Base-by-base conservation (phyloP, 2,329 filamentous ascomycete genomes). In the Thyridium curvatum region DNA sequence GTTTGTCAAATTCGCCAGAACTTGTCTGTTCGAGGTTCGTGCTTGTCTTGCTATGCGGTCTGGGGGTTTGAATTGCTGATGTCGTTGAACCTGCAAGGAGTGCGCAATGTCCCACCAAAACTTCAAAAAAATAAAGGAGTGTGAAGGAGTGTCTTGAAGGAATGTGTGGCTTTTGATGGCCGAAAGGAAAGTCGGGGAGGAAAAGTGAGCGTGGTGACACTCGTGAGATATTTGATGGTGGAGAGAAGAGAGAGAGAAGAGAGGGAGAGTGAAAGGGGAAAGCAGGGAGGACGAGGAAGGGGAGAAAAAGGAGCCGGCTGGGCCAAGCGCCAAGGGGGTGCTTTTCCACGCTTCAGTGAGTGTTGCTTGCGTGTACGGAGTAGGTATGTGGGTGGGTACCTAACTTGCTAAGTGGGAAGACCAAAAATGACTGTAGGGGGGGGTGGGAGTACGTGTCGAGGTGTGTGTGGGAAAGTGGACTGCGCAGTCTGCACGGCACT, bases 1-100 rank as follows among this genome's bases (percentile, higher is more conserved):
- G n/a, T n/a, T 43, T 32, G 42, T 38, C 40, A 43, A 49, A 45
- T 49, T 49, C 38, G 40, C 43, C 45, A 42, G 45, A 47, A 47
- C 42, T 44, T 41, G 34, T 31, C 39, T 8, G 16, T 15, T 33
- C n/a, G n/a, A n/a, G n/a, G n/a, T n/a, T n/a, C n/a, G n/a, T n/a
- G n/a, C n/a, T n/a, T n/a, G n/a, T n/a, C n/a, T 14, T 29, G 10
- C 4, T 29, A 26, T 15, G 15, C 16, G 29, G 28, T 32, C 18
- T 15, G 28, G 13, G 21, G 17, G 37, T 13, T 21, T 29, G 12
- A n/a, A 15, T 16, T 33, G 26, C 8, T 32, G 14, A 12, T 31
- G 12, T 13, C 26, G 30, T 32, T 35, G 41, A 39, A 38, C 36
- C 38, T 44, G 21, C 41, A 38, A 40, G 39, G 36, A 41, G 36